phyloP scores from a whole-genome alignment of 2,329 filamentous ascomycete species.

The Chaetomium olivaceum region DNA sequence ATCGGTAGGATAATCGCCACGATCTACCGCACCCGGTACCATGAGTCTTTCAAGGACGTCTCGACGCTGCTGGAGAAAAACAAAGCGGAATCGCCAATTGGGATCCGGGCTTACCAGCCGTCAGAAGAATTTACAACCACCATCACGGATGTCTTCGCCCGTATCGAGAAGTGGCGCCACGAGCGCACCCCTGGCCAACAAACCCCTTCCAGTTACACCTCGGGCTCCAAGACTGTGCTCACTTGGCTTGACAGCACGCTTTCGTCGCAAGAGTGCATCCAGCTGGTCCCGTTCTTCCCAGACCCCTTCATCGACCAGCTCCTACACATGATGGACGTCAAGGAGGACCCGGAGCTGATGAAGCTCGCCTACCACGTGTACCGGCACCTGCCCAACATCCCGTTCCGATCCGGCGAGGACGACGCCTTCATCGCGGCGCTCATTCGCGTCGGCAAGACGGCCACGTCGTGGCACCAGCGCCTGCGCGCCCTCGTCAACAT shows the following conservation, averaged over 20 bases:
- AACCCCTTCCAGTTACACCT: conserved; percentile 90
- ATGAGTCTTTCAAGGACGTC: conserved; percentile 88
- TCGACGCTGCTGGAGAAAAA: conserved; percentile 73
- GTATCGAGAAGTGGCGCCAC: conserved; percentile 83
- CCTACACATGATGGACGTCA: conserved; percentile 99
- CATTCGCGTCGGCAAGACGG: conserved; percentile 82
- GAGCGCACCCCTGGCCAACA: conserved; percentile 85
- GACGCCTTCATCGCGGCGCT: conserved; percentile 80
- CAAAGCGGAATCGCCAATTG: conserved; percentile 76
- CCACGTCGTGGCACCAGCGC: conserved; percentile 91
- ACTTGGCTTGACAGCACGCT: conserved; percentile 92
- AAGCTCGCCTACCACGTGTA: conserved; percentile 95
- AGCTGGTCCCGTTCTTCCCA: conserved; percentile 88
- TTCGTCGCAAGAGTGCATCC: conserved; percentile 88
- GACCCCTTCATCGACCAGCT: conserved; percentile 87
- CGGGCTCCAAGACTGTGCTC: conserved; percentile 91
- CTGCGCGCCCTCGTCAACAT: conserved; percentile 95
- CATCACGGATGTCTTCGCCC: conserved; percentile 72
- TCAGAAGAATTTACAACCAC: conserved; percentile 70
- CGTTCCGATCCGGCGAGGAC: conserved; percentile 84
- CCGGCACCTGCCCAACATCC: conserved; percentile 92
- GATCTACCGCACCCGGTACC: conserved; percentile 88
- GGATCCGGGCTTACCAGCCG: conserved; percentile 79
- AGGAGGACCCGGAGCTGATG: conserved; percentile 95
- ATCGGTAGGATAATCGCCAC: conserved; percentile 87